phyloP scores from a whole-genome alignment of 805 yeast species.

The Candida broadrunensis region DNA sequence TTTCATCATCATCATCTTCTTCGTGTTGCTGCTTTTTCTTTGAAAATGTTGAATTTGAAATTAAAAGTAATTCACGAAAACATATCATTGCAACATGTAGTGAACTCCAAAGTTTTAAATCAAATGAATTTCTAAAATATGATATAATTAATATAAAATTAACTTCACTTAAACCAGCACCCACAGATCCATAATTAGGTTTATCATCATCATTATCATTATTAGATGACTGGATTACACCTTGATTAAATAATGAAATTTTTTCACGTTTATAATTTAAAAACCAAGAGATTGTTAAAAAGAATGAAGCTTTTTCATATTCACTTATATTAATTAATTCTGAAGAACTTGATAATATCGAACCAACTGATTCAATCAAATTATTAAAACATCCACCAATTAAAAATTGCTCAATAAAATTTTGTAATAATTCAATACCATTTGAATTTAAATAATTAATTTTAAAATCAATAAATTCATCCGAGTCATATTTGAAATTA shows the following conservation, averaged over 20 bases:
- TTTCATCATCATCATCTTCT: conserved; percentile 43
- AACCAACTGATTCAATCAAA: conserved; percentile 51
- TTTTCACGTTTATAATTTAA: conserved; percentile 56
- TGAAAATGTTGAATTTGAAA: conserved; percentile 42
- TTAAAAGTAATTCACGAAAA: conserved; percentile 58
- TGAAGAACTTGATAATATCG: conserved; percentile 30
- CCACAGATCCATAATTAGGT: conserved; percentile 43
- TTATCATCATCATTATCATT: conserved; percentile 19
- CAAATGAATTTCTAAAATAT: conserved; percentile 41
- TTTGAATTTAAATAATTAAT: conserved; percentile 27
- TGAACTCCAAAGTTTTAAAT: conserved; percentile 50
- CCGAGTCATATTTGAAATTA: conserved; percentile 38
- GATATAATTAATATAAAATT: conserved; percentile 53
- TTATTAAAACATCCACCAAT: conserved; percentile 75
- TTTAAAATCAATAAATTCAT: conserved; percentile 24
- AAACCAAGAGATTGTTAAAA: conserved; percentile 72
- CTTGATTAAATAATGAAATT: neutral
- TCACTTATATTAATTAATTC: conserved; percentile 30
- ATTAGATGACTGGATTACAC: neutral
- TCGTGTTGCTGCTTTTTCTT: conserved; percentile 12
- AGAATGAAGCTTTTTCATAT: conserved; percentile 44
- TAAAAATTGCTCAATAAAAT: conserved; percentile 52
- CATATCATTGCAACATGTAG: conserved; percentile 69
- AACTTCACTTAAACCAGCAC: conserved; percentile 58
- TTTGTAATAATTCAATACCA: conserved; percentile 31